A percentile compares a stretch with the other conserved stretches of the same genome.
These are phyloP conservation scores for Remersonia thermophila DNA, from an alignment of 2,329 filamentous ascomycete species.

Conservation along the genomic window DNA sequence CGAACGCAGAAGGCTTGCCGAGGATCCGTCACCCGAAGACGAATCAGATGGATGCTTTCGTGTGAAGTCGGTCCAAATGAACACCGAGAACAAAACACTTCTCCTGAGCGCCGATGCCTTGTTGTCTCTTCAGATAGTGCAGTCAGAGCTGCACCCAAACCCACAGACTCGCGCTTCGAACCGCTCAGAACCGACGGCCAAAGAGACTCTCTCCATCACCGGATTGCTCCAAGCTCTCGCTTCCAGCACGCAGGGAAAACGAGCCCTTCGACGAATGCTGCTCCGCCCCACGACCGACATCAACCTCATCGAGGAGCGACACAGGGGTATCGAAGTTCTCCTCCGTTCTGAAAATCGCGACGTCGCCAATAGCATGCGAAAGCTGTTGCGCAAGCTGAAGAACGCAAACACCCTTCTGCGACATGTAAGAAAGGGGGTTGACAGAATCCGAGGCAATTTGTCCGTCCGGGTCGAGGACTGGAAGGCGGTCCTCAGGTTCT, in stretches of 20 bases:
- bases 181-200: slow-evolving; percentile 48
- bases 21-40: slow-evolving; percentile 49
- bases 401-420: slow-evolving; percentile 60
- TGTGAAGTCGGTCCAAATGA: slow-evolving; percentile 58
- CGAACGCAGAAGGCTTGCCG: slow-evolving; percentile 51
- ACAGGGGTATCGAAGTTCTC: slow-evolving; percentile 56
- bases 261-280: slow-evolving; percentile 65
- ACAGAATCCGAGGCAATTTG: slow-evolving; percentile 31
- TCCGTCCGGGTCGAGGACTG: slow-evolving; percentile 57
- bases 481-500: slow-evolving; percentile 60
- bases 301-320: slow-evolving; percentile 55
- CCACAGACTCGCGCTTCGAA: slow-evolving; percentile 61
- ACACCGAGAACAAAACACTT: slow-evolving; percentile 54
- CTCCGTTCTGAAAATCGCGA: slow-evolving; percentile 54
- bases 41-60: slow-evolving; percentile 42
- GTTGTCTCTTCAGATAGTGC: slow-evolving; percentile 71
- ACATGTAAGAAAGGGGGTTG: slow-evolving; percentile 68
- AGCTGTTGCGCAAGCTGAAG: slow-evolving; percentile 53
- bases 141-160: slow-evolving; percentile 72
- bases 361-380: slow-evolving; percentile 35
- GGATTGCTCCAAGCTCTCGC: slow-evolving; percentile 68
- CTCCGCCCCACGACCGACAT: slow-evolving; percentile 64
- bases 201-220: slow-evolving; percentile 74
- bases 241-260: slow-evolving; percentile 66
- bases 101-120: slow-evolving; percentile 75